Conservation (phyloP, 2,329 filamentous ascomycete genomes). For the Dothideomycetes sp. region DNA sequence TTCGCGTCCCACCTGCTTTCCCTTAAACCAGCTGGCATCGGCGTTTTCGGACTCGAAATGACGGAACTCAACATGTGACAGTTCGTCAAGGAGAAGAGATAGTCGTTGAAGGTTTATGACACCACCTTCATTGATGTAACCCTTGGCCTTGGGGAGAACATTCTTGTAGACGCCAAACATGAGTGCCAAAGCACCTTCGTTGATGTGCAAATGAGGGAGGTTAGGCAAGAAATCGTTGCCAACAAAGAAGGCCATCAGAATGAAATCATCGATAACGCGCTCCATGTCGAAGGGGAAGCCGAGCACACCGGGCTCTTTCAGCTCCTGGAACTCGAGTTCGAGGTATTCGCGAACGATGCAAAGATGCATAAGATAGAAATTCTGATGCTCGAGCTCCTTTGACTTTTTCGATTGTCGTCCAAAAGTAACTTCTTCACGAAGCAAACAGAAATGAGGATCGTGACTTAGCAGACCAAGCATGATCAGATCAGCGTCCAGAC, state of each 20-base stretch:
- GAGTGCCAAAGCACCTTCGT: conserved; percentile 88
- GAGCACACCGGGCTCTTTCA: conserved; percentile 64
- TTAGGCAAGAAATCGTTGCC: conserved; percentile 99
- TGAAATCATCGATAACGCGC: conserved; percentile 96
- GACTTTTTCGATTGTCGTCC: conserved; percentile 83
- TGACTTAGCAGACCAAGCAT: conserved; percentile 97
- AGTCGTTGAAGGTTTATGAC: conserved; percentile 81
- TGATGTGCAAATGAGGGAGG: conserved; percentile 91
- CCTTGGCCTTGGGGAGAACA: conserved; percentile 74
- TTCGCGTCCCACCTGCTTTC: conserved; percentile 66
- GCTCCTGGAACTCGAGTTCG: conserved; percentile 90
- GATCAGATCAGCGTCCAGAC: conserved; percentile 93
- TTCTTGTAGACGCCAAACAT: conserved; percentile 98
- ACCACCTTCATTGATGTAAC: conserved; percentile 94
- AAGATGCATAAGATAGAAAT: conserved; percentile 94
- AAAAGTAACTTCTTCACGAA: conserved; percentile 97
- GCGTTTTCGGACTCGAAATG: conserved; percentile 86
- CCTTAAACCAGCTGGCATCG: conserved; percentile 84
- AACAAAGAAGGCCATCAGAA: conserved; percentile 98
- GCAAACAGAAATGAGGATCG: conserved; percentile 93
- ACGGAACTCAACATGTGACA: conserved; percentile 81
- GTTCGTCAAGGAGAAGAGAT: conserved; percentile 66
- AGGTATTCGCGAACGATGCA: conserved; percentile 97
- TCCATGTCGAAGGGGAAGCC: conserved; percentile 85
- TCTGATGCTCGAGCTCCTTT: conserved; percentile 96